These are phyloP conservation scores for Aspergillus indologenus DNA, from an alignment of 495 filamentous ascomycete species.

Conservation along the genomic window DNA sequence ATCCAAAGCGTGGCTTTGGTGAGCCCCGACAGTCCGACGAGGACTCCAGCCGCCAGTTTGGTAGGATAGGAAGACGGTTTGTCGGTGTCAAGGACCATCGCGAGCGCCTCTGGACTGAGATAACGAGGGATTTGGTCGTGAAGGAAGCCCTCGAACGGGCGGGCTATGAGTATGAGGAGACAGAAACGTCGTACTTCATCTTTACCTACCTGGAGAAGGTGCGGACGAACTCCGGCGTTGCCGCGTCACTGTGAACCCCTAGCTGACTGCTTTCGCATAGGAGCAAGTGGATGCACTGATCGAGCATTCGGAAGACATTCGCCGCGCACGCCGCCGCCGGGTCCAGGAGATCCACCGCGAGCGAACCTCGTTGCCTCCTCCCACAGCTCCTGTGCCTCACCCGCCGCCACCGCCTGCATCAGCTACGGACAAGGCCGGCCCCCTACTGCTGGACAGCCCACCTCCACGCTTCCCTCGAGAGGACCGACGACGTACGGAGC, in stretches of 20 bases:
- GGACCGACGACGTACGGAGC: slow-evolving; percentile 18
- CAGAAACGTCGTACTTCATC: slow-evolving; percentile 83
- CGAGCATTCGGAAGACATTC: slow-evolving; percentile 77
- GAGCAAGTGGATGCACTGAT: slow-evolving; percentile 84
- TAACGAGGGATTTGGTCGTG: slow-evolving; percentile 88
- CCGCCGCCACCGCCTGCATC: slow-evolving; percentile 7
- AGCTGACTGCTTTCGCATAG: slow-evolving; percentile 42
- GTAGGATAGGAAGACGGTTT: slow-evolving; percentile 39
- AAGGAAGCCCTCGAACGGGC: slow-evolving; percentile 80
- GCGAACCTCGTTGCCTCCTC: slow-evolving; percentile 49
- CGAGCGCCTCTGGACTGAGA: slow-evolving; percentile 90
- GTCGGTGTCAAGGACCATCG: slow-evolving; percentile 38
- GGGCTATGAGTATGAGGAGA: slow-evolving; percentile 92
- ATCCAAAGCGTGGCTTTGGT: slow-evolving; percentile 9
- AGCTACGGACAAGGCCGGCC: slow-evolving; percentile 8
- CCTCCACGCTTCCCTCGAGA: slow-evolving; percentile 19
- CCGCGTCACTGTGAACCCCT: slow-evolving; percentile 17
- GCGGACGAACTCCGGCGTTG: slow-evolving; percentile 36
- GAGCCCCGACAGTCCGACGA: slow-evolving; percentile 18
- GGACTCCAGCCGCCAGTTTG: slow-evolving; percentile 27
- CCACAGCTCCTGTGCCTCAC: slow-evolving; percentile 11
- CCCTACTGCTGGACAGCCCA: slow-evolving; percentile 9
- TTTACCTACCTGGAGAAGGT: slow-evolving; percentile 88
- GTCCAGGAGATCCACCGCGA: slow-evolving; percentile 81
- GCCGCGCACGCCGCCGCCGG: slow-evolving; percentile 68